These are phyloP conservation scores for Hypoxylon fragiforme DNA, from an alignment of 495 filamentous ascomycete species.

Conservation along the genomic window DNA sequence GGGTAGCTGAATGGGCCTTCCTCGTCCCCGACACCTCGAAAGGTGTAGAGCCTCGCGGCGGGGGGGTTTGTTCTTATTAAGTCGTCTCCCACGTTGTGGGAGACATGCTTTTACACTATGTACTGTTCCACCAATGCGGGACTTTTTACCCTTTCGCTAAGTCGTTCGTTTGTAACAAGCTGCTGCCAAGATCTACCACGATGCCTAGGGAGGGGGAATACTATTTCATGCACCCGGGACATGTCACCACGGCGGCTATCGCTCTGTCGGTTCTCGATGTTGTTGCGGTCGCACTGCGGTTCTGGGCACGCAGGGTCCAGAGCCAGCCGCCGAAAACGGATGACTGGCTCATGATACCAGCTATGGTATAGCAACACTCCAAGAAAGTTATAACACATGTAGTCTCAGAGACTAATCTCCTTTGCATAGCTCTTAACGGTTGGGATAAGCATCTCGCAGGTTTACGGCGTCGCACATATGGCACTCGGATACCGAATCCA, in stretches of 20 bases:
- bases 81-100: too few species aligned
- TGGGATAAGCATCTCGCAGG: conserved; percentile 19
- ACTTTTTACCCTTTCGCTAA: too few species aligned
- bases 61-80: too few species aligned
- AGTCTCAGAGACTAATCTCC: neutral
- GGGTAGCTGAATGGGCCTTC: too few species aligned
- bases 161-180: too few species aligned
- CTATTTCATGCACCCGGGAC: conserved; percentile 25
- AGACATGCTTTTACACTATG: too few species aligned
- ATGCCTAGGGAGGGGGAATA: neutral
- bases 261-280: conserved; percentile 22
- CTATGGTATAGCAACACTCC: conserved; percentile 31
- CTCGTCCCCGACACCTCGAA: too few species aligned
- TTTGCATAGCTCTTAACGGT: conserved; percentile 17
- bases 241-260: conserved; percentile 21
- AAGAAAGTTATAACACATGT: neutral
- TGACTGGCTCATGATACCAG: conserved; percentile 44
- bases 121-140: too few species aligned
- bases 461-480: conserved; percentile 26
- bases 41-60: too few species aligned
- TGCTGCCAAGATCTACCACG: too few species aligned
- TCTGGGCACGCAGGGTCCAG: conserved; percentile 32
- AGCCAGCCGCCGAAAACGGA: conserved; percentile 35
- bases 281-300: conserved; percentile 24
- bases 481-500: conserved; percentile 18